Evolutionary conservation across 2,329 filamentous ascomycete species (phyloP).

Genomic region (Westerdykella ornata): DNA sequence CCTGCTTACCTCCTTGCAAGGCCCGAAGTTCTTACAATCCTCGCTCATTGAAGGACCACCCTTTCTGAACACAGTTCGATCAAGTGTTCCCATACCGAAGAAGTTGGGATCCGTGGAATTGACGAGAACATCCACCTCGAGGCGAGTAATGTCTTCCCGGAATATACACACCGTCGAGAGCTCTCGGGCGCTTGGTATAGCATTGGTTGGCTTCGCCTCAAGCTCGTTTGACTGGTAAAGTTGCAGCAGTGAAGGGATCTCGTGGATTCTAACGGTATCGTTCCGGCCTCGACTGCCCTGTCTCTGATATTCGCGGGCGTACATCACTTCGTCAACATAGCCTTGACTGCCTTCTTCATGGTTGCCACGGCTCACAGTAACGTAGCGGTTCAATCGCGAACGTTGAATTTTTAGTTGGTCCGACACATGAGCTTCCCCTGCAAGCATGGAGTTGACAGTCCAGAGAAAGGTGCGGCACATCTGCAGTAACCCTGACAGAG

Average conservation of each 20-base stretch:
- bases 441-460: constrained; percentile 15
- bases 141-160: constrained; percentile 29
- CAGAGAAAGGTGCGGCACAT: constrained; percentile 21
- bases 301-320: constrained; percentile 19
- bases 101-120: constrained; percentile 27
- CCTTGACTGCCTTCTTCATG: constrained; percentile 11
- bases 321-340: constrained; percentile 21
- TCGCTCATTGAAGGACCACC: constrained; percentile 21
- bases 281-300: constrained; percentile 7
- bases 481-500: constrained; percentile 14
- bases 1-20: constrained; percentile 9
- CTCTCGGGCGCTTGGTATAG: constrained; percentile 16
- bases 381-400: constrained; percentile 15
- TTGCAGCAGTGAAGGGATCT: constrained; percentile 22
- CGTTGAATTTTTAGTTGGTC: constrained; percentile 19
- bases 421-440: constrained; percentile 8
- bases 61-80: constrained; percentile 26
- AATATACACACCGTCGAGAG: constrained; percentile 26
- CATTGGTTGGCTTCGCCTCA: constrained; percentile 18
- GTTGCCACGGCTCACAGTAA: constrained; percentile 13
- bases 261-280: constrained; percentile 17
- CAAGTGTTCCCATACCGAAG: constrained; percentile 24
- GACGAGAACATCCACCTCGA: constrained; percentile 30
- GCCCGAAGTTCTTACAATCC: constrained; percentile 18
- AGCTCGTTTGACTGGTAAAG: constrained; percentile 25